A percentile compares a stretch with the other conserved stretches of the same genome.
These are phyloP conservation scores for Talaromyces sp. DNA, from an alignment of 2,329 filamentous ascomycete species.

Conservation along the genomic window DNA sequence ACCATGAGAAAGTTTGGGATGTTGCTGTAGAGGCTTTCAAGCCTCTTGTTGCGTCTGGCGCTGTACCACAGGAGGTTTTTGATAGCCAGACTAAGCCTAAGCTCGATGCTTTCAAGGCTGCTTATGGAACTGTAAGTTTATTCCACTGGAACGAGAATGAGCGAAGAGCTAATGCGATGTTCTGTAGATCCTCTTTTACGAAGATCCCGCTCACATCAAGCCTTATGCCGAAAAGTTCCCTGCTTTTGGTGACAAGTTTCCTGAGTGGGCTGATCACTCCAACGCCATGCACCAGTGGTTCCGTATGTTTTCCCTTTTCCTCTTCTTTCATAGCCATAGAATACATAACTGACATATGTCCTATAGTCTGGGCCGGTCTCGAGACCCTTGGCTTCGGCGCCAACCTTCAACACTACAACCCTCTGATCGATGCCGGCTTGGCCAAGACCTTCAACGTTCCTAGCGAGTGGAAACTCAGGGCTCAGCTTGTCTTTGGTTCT, in stretches of 20 bases:
- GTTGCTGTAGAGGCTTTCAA: constrained; percentile 63
- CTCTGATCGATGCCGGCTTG: constrained; percentile 72
- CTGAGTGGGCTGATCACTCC: constrained; percentile 70
- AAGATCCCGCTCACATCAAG: constrained; percentile 67
- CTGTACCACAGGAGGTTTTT: constrained; percentile 53
- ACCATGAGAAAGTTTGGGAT: constrained; percentile 88
- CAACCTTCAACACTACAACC: constrained; percentile 94
- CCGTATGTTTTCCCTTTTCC: constrained; percentile 29
- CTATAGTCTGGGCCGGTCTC: constrained; percentile 69
- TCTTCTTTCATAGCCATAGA: neutral
- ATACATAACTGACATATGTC: neutral
- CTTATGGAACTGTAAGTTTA: constrained; percentile 67
- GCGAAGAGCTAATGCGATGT: neutral
- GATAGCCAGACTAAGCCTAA: constrained; percentile 45
- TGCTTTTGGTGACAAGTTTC: constrained; percentile 75
- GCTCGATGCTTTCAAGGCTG: constrained; percentile 62
- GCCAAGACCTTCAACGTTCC: constrained; percentile 67
- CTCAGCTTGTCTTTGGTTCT: constrained; percentile 78
- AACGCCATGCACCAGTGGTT: constrained; percentile 78
- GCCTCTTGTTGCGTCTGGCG: constrained; percentile 60
- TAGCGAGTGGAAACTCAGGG: constrained; percentile 69
- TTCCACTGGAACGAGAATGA: neutral
- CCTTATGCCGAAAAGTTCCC: constrained; percentile 66
- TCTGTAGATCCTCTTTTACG: constrained; percentile 71
- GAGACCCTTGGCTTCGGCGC: constrained; percentile 80